Evolutionary conservation across 2,329 filamentous ascomycete species (phyloP), one percentile per base, ranked within the genome.

Genomic region (Fonsecaea pedrosoi): DNA sequence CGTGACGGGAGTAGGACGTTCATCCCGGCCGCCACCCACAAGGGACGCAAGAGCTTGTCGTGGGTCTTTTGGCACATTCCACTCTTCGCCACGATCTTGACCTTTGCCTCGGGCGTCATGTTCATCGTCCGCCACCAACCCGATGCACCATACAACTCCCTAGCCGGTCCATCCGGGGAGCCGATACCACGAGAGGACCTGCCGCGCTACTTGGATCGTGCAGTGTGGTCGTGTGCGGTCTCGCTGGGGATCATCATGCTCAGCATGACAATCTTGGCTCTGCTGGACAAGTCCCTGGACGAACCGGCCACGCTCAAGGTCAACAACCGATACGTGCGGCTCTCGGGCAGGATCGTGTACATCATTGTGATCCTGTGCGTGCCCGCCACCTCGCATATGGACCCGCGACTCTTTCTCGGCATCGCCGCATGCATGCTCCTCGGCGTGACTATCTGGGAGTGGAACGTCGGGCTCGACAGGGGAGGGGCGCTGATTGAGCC

Each of bases 31-130:
- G 53, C 40, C 21, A 55, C 54, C 8, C 37, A 57, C 15, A 56
- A 30, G 18, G 53, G 60, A 3, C 18, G 8, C 3, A 56, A 50
- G 53, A 48, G 15, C 25, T 32, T 55, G 40, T n/a, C 21, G 1
- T 63, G 60, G 55, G 58, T 60, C 15, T 30, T 60, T 34, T 60
- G 58, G 58, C 58, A 60, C 40, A 18, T 60, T 21, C 45, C 58
- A 9, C 58, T 60, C 30, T 60, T 60, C 58, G 32, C 45, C n/a
- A 38, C 45, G 12, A 60, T 54, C 58, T 18, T 60, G 58, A 37
- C 45, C 32, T 53, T 60, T 12, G 45, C 58, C 5, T 40, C 58
- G 9, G 18, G 58, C 45, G 45, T 54, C 42, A 60, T 37, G 58
- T 53, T 60, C 13, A 54, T 60, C 32, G 25, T 60, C 34, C 42